Base-by-base conservation (phyloP, 2,329 filamentous ascomycete genomes). In the Penicillium olsonii region DNA sequence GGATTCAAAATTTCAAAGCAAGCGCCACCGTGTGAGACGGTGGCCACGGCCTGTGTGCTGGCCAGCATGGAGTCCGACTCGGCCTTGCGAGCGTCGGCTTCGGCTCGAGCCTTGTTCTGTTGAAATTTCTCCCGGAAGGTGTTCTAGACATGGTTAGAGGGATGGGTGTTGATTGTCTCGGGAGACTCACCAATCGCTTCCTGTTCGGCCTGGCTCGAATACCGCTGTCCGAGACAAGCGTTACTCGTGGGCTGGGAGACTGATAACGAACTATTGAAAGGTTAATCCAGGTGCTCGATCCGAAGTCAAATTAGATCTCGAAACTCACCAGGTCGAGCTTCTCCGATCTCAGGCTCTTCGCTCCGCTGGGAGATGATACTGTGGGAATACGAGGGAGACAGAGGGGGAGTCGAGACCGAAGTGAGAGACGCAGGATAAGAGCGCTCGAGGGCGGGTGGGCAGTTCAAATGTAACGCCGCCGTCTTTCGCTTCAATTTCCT, bases 1-100 rank as follows among this genome's bases (percentile, higher is more conserved):
- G 68, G 69, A 31, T 72, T 72, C 15, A 72, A 46, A 15, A 72
- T 72, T 27, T 72, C 68, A 39, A 72, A 72, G 8, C 61, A 63
- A 9, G 67, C 57, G 11, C 69, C 69, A 39, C 69, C 62, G 47
- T 69, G 63, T 24, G 62, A 59, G 34, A 72, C 54, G 46, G 63
- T 69, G 45, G 62, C 43, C 22, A 54, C 52, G 45, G 60, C 50
- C 48, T 60, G 56, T 34, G 61, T 60, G 37, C 53, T 60, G 43
- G 62, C 61, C 26, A 69, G 47, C 42, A 63, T 61, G 26, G 64
- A 61, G 41, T 68, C 62, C 5, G 63, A 64, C 52, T 55, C 50
- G 31, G 56, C 26, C 42, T 18, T 17, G 53, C 38, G 37, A 51
- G 55, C 37, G 44, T 48, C 43, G 54, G 45, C 50, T 56, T 56